These are phyloP conservation scores for Populus hybrid DNA, from an alignment of 441 rosid genomes.

Conservation along the genomic window DNA sequence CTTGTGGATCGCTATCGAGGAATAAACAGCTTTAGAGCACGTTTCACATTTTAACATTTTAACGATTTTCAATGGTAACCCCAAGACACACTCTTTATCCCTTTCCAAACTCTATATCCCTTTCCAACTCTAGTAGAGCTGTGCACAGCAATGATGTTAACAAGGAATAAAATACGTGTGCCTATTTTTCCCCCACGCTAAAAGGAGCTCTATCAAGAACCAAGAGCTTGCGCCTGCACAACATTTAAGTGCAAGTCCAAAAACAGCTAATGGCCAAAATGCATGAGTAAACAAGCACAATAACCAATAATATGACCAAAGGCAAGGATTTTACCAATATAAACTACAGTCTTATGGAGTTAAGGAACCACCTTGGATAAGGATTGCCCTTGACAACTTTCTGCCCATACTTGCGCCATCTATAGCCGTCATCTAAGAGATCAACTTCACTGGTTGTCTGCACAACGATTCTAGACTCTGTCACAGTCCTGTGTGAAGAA, in stretches of 20 bases:
- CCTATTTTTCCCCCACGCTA: not conserved
- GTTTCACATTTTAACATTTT: not conserved
- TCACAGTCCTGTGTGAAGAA: conserved; percentile 61
- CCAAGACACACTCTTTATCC: not conserved
- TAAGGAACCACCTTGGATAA: conserved; percentile 57
- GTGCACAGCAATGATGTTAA: not conserved
- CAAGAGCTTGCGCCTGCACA: not conserved
- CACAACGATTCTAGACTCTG: conserved; percentile 73
- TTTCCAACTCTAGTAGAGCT: not conserved
- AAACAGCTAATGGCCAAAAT: not conserved
- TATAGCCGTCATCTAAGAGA: conserved; percentile 86
- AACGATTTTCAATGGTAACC: not conserved
- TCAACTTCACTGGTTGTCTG: conserved; percentile 92
- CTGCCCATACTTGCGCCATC: conserved; percentile 96
- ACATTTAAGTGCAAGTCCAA: not conserved
- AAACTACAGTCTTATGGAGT: not conserved
- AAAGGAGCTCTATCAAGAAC: not conserved
- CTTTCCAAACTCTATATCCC: not conserved
- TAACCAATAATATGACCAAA: not conserved
- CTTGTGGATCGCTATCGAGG: not conserved
- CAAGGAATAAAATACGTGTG: not conserved
- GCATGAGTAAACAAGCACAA: not conserved
- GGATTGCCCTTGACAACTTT: conserved; percentile 93
- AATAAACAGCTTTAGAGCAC: not conserved
- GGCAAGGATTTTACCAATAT: not conserved